A percentile compares a stretch with the other conserved stretches of the same genome.
Conservation (phyloP, 306 rosid species). For the Pyrus bretschneideri region DNA sequence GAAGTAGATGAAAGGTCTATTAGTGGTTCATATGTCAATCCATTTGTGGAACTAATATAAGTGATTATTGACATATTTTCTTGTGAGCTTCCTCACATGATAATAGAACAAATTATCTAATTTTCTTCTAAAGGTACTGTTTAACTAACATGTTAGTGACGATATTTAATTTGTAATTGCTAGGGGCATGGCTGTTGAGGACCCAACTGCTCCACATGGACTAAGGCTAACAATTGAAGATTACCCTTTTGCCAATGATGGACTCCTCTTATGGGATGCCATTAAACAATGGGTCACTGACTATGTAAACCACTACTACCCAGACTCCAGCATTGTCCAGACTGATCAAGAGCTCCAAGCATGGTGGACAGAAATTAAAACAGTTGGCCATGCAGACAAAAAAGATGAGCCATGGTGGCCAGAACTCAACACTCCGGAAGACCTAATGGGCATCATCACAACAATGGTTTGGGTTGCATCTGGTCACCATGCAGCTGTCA, state of each 20-base stretch:
- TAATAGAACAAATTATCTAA: not conserved
- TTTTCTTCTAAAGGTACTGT: not conserved
- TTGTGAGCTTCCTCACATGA: not conserved
- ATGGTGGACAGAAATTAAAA: slow-evolving; percentile 77
- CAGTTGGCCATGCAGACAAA: slow-evolving; percentile 60
- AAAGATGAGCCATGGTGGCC: slow-evolving; percentile 92
- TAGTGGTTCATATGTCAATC: too few species aligned
- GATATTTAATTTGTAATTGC: not conserved
- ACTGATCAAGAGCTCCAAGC: slow-evolving; percentile 66
- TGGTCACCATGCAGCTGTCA: slow-evolving; percentile 74
- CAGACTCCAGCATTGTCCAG: slow-evolving; percentile 26
- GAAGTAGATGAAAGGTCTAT: too few species aligned
- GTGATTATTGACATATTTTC: too few species aligned
- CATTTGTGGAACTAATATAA: too few species aligned
- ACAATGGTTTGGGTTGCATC: slow-evolving; percentile 65
- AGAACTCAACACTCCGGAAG: slow-evolving; percentile 35
- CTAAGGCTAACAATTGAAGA: slow-evolving; percentile 54
- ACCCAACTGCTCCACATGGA: slow-evolving; percentile 65
- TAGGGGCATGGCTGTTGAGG: slow-evolving; percentile 68
- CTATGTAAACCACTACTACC: slow-evolving; percentile 53
- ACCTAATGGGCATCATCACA: slow-evolving; percentile 44
- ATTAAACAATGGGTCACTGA: slow-evolving; percentile 61
- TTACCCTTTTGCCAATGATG: slow-evolving; percentile 77
- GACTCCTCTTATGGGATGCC: slow-evolving; percentile 55
- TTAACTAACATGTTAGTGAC: not conserved